These are phyloP conservation scores for Teratosphaeria gauchensis DNA, from an alignment of 2,329 filamentous ascomycete species.

Conservation along the genomic window DNA sequence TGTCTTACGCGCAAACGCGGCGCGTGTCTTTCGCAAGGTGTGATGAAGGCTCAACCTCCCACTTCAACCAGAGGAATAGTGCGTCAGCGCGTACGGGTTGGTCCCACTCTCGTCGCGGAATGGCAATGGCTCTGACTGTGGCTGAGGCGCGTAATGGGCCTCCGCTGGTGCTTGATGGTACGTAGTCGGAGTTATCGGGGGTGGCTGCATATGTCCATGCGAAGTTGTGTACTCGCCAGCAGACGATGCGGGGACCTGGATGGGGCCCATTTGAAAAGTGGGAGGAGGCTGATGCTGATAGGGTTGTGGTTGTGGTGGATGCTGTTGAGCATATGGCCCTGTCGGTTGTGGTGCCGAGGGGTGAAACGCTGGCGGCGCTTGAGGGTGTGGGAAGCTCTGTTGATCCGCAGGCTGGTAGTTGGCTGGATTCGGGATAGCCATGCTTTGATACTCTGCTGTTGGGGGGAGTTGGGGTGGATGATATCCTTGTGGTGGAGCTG, in stretches of 20 bases:
- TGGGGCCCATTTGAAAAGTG: constrained; percentile 13
- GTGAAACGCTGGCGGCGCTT: background rate
- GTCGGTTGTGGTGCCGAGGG: background rate
- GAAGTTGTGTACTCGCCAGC: constrained; percentile 13
- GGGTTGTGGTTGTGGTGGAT: background rate
- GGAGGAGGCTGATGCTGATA: constrained; percentile 9
- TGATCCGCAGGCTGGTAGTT: background rate
- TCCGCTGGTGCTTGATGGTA: constrained; percentile 13
- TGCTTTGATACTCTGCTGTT: constrained; percentile 10
- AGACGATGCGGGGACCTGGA: constrained; percentile 11
- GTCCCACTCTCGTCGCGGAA: background rate
- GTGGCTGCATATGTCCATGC: constrained; percentile 19
- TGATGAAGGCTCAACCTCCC: background rate
- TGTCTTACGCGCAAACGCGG: background rate
- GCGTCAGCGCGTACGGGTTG: background rate
- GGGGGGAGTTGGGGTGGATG: constrained; percentile 9
- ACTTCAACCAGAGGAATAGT: constrained; percentile 3
- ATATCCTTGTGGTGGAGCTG: constrained; percentile 8
- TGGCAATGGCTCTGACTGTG: constrained; percentile 1
- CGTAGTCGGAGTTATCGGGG: constrained; percentile 12
- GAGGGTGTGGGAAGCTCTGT: background rate
- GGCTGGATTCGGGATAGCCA: constrained; percentile 4
- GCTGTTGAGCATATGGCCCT: constrained; percentile 1
- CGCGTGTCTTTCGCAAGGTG: background rate
- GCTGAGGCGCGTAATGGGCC: constrained; percentile 9